Conservation (phyloP, 257 asterid species). For the Solanum chiquidenum region DNA sequence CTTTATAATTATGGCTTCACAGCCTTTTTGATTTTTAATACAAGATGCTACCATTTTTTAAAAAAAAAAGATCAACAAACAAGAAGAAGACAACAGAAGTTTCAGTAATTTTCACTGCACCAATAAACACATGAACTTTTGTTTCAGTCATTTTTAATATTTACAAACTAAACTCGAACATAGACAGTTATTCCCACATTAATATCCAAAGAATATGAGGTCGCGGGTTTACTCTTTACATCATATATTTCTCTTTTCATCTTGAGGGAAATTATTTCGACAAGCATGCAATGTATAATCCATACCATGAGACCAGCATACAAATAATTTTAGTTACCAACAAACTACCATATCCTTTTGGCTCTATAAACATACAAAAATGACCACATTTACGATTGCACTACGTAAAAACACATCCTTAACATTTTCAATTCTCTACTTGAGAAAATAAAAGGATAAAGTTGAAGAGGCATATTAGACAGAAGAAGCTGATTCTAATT, state of each 20-base stretch:
- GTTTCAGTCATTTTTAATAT: not conserved
- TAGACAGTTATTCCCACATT: not conserved
- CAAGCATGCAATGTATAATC: not conserved
- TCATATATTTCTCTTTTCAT: not conserved
- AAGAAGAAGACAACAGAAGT: not conserved
- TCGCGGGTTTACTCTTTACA: not conserved
- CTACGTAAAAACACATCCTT: not conserved
- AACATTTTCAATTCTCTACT: not conserved
- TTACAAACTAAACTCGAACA: not conserved
- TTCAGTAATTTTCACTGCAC: not conserved
- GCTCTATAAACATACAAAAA: not conserved
- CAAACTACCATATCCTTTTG: not conserved
- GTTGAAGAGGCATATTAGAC: not conserved
- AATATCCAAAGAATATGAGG: not conserved
- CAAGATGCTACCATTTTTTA: not conserved
- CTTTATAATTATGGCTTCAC: not conserved
- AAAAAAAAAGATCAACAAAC: not conserved
- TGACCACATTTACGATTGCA: not conserved
- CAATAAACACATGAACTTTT: not conserved
- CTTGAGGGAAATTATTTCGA: not conserved
- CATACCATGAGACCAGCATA: not conserved
- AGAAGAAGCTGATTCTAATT: not conserved
- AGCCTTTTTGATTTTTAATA: not conserved
- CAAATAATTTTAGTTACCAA: not conserved
- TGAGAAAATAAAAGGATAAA: not conserved